Evolutionary conservation across 192 early-diverging fungal genomes (phyloP), one percentile per base, ranked within the genome.

Genomic region (Entomortierella beljakovae): DNA sequence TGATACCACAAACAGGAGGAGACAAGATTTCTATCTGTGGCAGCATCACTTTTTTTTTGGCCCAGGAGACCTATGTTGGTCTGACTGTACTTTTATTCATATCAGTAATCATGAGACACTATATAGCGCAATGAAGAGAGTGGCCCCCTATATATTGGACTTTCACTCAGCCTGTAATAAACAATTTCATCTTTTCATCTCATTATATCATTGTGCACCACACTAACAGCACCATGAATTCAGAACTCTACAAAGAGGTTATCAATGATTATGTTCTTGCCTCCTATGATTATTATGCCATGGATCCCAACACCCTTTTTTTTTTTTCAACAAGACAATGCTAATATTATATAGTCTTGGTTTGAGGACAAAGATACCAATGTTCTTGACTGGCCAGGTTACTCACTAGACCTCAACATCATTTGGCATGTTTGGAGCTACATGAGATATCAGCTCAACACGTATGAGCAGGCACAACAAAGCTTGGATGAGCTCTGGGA

Each of bases 281-380:
- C 16, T 46, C 60, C 1, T 49, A 31, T 31, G 28, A 0, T 1
- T 42, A 20, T 22, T 28, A 48, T n/a, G 29, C 26, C 0, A 61
- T 48, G 43, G 60, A 61, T 49, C 60, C 26, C 2, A 28, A 23
- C 25, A 15, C 1, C n/a, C n/a, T n/a, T n/a, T 46, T 49, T 3
- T 4, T 31, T 61, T 10, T 61, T 61, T 61, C 60, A 61, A 18
- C 60, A 61, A 28, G 43, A 61, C 60, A 49, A 61, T 20, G 25
- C 43, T 31, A 1, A 0, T 13, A 3, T 48, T 3, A 23, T 61
- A 16, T 0, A 49, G 26, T 2, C 9, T 0, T 49, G 43, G 29
- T 35, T 40, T 16, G 23, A 2, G 2, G 15, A 59, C 20, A 18
- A 42, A 4, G 29, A 59, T 0, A 18, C 26, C 52, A 54, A 1